Evolutionary conservation across 2,329 filamentous ascomycete species (phyloP), one percentile per base, ranked within the genome.

Genomic region (Neofusicoccum parvum): DNA sequence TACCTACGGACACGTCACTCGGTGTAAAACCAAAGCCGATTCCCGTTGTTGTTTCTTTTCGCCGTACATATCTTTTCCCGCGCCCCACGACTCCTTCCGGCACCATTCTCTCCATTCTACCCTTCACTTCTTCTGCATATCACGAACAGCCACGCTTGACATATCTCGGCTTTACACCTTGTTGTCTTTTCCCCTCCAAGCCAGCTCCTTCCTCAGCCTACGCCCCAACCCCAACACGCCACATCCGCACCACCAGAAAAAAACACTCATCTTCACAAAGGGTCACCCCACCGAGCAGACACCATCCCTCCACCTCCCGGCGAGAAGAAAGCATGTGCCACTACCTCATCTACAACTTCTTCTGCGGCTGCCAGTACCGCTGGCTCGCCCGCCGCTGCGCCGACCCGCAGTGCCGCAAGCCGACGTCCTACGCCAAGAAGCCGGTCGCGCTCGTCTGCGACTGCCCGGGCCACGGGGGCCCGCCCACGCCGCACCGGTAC

Each of bases 311-410:
- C 37, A 43, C 43, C 43, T 20, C 53, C n/a, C 1, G 27, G 17
- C 11, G 6, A 15, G 12, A 43, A 56, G n/a, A 37, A 41, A 62
- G 7, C n/a, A 64, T 64, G 62, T 64, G 62, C n/a, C 50, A 64
- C 50, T 64, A 64, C 50, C 9, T 56, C 27, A 43, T 64, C 49
- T 64, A 64, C 41, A 23, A 53, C 32, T 64, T 64, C 14, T 64
- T 64, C 62, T 64, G 62, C 41, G 62, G 51, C 32, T 64, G 62
- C 41, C 62, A 64, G 17, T 64, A 56, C 39, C 62, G 62, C 39
- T 39, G 15, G 50, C 50, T 64, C n/a, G 51, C 62, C 36, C 50
- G 49, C 32, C 50, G 12, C 41, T 64, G 62, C 32, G 50, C 50
- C 17, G 51, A 56, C 11, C 15, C 49, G 9, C n/a, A 12, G 32